Evolutionary conservation across 805 yeast genomes (phyloP).

Genomic region (Wickerhamomyces tratensis): DNA sequence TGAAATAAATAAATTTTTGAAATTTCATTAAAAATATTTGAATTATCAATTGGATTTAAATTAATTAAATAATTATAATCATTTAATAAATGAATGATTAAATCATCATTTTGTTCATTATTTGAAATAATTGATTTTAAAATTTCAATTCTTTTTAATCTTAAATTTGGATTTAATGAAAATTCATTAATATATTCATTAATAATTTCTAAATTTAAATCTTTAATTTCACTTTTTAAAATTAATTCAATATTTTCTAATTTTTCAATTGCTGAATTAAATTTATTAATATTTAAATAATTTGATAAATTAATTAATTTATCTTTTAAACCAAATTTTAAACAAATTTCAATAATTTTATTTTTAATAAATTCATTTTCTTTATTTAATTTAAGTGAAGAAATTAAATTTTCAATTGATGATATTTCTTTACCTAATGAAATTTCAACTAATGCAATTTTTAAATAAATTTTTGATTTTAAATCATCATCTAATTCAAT

Average conservation of each 20-base stretch:
- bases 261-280: constrained; percentile 6
- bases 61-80: constrained; percentile 18
- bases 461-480: constrained; percentile 37
- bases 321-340: constrained; percentile 42
- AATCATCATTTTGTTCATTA: neutral
- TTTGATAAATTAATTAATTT: constrained; percentile 13
- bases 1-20: constrained; percentile 38
- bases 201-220: constrained; percentile 16
- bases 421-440: constrained; percentile 42
- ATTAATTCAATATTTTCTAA: constrained; percentile 13
- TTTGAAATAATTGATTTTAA: constrained; percentile 15
- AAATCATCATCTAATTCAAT: constrained; percentile 5
- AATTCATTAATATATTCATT: constrained; percentile 28
- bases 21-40: constrained; percentile 19
- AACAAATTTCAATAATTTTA: constrained; percentile 35
- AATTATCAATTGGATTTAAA: constrained; percentile 17
- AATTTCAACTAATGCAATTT: constrained; percentile 52
- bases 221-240: constrained; percentile 1
- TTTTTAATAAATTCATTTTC: constrained; percentile 36
- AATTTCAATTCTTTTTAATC: constrained; percentile 21
- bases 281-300: constrained; percentile 5
- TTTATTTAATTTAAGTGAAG: constrained; percentile 32
- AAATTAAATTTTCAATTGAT: constrained; percentile 44
- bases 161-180: constrained; percentile 30
- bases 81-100: constrained; percentile 14